A percentile compares a stretch with the other conserved stretches of the same genome.
Evolutionary conservation across 352 stramenopile genomes (phyloP).

Genomic region (Phytophthora cactorum): DNA sequence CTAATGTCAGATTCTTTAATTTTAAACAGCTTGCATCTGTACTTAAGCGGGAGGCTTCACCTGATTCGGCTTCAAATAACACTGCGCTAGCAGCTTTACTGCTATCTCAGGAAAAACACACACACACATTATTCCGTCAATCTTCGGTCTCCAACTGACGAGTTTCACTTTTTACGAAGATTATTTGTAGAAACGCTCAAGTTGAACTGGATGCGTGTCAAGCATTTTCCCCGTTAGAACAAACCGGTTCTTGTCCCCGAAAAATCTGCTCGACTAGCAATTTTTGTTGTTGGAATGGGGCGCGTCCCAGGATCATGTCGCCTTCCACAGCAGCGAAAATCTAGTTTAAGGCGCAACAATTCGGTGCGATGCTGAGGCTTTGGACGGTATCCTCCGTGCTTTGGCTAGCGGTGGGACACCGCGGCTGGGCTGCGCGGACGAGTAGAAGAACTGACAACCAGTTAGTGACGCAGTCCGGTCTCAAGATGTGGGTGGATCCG

Average conservation of each 20-base stretch:
- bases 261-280: slow-evolving; percentile 2
- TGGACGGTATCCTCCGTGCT: slow-evolving; percentile 6
- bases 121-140: no score
- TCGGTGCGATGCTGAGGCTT: slow-evolving; percentile 2
- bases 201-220: no score
- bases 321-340: neutral
- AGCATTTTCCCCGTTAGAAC: neutral
- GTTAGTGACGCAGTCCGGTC: slow-evolving; percentile 40
- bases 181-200: no score
- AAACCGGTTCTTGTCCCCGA: slow-evolving; percentile 4
- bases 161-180: no score
- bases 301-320: slow-evolving; percentile 2
- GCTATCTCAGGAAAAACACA: no score
- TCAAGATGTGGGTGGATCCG: slow-evolving; percentile 58
- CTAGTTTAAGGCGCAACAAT: neutral
- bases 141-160: no score
- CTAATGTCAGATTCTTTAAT: no score
- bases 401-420: neutral
- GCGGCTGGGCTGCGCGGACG: slow-evolving; percentile 2
- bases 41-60: no score
- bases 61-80: no score
- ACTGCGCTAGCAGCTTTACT: no score
- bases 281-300: neutral
- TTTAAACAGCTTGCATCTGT: no score
- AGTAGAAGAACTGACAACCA: slow-evolving; percentile 24